phyloP scores from a whole-genome alignment of 2,329 filamentous ascomycete genomes.

The Hirsutella rhossiliensis region DNA sequence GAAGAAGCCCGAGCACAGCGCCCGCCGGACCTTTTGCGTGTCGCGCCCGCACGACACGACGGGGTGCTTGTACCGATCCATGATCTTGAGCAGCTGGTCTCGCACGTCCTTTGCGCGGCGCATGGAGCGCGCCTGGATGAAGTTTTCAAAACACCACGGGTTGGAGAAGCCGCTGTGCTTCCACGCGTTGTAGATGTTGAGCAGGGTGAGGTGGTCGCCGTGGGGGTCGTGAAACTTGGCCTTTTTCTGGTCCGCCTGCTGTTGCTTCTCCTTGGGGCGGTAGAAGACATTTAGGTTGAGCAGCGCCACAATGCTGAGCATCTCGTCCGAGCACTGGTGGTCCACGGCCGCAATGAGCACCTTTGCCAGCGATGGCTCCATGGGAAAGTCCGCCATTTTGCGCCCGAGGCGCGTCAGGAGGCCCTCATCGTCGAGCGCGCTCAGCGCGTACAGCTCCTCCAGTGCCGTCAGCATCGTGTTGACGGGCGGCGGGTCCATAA shows the following conservation, averaged over 20 bases:
- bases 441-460: constrained; percentile 87
- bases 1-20: constrained; percentile 90
- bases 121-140: constrained; percentile 87
- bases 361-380: constrained; percentile 89
- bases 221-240: constrained; percentile 92
- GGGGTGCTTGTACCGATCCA: constrained; percentile 78
- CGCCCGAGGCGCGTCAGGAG: constrained; percentile 81
- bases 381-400: constrained; percentile 98
- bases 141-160: constrained; percentile 96
- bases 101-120: constrained; percentile 83
- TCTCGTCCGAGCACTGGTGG: constrained; percentile 81
- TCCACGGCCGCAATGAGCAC: constrained; percentile 81
- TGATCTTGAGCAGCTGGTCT: constrained; percentile 84
- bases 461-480: constrained; percentile 96
- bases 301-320: constrained; percentile 92
- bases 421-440: constrained; percentile 88
- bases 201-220: constrained; percentile 84
- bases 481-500: constrained; percentile 96
- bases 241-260: constrained; percentile 94
- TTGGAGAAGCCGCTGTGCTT: constrained; percentile 71
- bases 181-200: constrained; percentile 98
- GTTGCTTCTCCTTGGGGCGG: constrained; percentile 92
- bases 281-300: constrained; percentile 86
- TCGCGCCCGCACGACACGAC: constrained; percentile 78
- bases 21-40: constrained; percentile 76